phyloP scores from a whole-genome alignment of 345 rosid genomes.

The Excoecaria cochinchinensis region DNA sequence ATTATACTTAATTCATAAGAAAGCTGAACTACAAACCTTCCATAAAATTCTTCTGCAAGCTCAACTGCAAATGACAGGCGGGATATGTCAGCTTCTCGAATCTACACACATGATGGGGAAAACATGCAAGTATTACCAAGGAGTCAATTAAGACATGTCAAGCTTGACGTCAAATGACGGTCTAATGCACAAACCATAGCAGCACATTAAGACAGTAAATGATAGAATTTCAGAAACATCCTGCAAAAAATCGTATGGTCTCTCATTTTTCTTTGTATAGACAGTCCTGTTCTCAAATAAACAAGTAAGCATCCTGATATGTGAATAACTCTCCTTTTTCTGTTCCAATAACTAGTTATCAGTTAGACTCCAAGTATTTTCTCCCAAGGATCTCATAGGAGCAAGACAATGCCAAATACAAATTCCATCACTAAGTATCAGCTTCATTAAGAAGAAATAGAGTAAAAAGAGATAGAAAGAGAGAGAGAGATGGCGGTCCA shows the following conservation, averaged over 20 bases:
- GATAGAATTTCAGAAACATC: neutral
- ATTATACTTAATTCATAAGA: conserved; percentile 14
- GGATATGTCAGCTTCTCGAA: conserved; percentile 98
- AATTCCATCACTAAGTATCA: neutral
- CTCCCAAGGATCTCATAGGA: neutral
- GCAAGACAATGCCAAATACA: no score
- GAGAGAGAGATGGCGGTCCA: neutral
- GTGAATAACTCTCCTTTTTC: neutral
- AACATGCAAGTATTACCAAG: conserved; percentile 11
- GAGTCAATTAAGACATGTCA: conserved; percentile 7
- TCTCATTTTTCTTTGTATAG: no score
- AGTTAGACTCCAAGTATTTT: neutral
- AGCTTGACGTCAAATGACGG: conserved; percentile 7
- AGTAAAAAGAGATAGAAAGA: neutral
- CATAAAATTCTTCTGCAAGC: conserved; percentile 99
- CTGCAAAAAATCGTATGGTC: neutral
- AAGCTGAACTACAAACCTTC: conserved; percentile 56
- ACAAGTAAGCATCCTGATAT: neutral
- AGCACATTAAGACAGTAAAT: neutral
- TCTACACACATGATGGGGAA: conserved; percentile 45
- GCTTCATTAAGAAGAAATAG: neutral
- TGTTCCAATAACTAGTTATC: neutral
- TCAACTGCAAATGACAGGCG: conserved; percentile 98
- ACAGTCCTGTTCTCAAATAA: neutral
- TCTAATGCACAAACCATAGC: conserved; percentile 5